Base-by-base conservation (phyloP, 1,284 basidiomycete species). In the Thelephora terrestris region DNA sequence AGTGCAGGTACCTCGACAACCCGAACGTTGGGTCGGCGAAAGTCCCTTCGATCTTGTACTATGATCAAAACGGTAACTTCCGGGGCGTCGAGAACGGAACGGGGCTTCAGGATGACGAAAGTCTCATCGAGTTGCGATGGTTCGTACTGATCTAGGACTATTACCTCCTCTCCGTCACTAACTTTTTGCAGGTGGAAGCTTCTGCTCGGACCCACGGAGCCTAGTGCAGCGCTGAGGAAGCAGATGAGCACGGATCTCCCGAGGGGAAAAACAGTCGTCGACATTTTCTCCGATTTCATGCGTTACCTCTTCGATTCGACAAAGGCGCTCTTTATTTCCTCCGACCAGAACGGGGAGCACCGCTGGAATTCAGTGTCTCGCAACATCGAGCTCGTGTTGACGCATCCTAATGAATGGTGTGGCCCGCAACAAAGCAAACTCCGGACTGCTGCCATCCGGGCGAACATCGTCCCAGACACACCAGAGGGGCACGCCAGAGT, bases 61-160 rank as follows among this genome's bases (percentile, higher is more conserved):
- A n/a, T n/a, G n/a, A n/a, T n/a, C n/a, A n/a, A n/a, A n/a, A n/a
- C n/a, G n/a, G n/a, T n/a, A n/a, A n/a, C n/a, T n/a, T n/a, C n/a
- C n/a, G n/a, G n/a, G n/a, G n/a, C n/a, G n/a, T n/a, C n/a, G n/a
- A n/a, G n/a, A n/a, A n/a, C n/a, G n/a, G n/a, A n/a, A 76, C 5
- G 76, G 79, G 54, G 73, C 75, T 1, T 57, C 64, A n/a, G 0
- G 71, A 73, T 44, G 72, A 76, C 4, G 65, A 75, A 46, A 61
- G 65, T 5, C 72, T 72, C 64, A 55, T 64, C 5, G 73, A 68
- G 32, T 68, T 73, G 0, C 71, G 76, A 59, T 80, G 76, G 78
- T 77, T 48, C n/a, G 52, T 53, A n/a, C n/a, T n/a, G n/a, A n/a
- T n/a, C n/a, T n/a, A n/a, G n/a, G n/a, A n/a, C n/a, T n/a, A n/a